Percentiles rank a stretch among this genome's conserved stretches.
These are phyloP conservation scores for Meredithiella fracta DNA, from an alignment of 2,329 filamentous ascomycete species.

Conservation along the genomic window DNA sequence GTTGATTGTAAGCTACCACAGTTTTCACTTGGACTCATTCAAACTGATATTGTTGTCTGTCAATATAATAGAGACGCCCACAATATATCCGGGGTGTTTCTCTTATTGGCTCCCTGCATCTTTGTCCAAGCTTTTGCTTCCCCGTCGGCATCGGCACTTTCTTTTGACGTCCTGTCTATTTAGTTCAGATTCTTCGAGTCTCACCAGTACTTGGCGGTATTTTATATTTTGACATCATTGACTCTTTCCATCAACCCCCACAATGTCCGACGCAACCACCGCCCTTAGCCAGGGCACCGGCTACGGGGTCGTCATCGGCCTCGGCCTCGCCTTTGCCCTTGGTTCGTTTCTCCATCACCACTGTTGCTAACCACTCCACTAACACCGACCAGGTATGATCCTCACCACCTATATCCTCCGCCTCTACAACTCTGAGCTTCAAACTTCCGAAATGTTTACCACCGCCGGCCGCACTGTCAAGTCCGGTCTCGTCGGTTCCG, in stretches of 20 bases:
- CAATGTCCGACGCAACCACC: not conserved
- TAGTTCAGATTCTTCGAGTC: no score
- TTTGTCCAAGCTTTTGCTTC: no score
- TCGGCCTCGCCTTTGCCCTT: conserved; percentile 43
- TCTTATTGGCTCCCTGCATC: no score
- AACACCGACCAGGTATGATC: conserved; percentile 27
- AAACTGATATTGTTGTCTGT: no score
- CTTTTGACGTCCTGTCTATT: no score
- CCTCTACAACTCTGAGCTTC: conserved; percentile 47
- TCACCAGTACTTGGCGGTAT: no score
- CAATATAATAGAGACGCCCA: no score
- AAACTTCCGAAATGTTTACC: conserved; percentile 86
- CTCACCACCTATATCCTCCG: conserved; percentile 54
- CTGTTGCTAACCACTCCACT: not conserved
- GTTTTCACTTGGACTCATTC: not conserved
- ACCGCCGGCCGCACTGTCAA: conserved; percentile 81
- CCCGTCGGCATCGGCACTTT: no score
- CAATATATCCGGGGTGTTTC: no score
- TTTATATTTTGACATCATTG: no score
- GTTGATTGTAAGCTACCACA: no score
- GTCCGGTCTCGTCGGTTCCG: conserved; percentile 70
- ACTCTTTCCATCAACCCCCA: no score
- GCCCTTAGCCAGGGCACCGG: conserved; percentile 31
- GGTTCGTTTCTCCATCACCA: not conserved
- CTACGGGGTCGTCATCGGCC: conserved; percentile 52